A percentile compares a stretch with the other conserved stretches of the same genome.
Conservation (phyloP, 768 basidiomycete genomes). For the Chalciporus sphaerocephalus region DNA sequence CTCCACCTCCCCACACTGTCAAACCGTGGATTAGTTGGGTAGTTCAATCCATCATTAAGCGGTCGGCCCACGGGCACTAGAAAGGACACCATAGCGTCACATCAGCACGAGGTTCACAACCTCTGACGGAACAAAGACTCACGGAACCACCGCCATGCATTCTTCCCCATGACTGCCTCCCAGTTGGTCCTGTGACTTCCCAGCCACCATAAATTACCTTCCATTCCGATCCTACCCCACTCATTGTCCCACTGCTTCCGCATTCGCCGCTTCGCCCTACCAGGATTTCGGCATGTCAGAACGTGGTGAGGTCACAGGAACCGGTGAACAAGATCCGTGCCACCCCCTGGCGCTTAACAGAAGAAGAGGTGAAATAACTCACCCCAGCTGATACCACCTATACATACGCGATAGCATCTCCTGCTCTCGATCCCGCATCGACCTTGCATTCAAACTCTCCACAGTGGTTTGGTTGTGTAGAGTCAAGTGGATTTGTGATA, state of each 20-base stretch:
- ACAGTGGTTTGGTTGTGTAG: conserved; percentile 70
- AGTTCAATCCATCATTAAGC: conserved; percentile 56
- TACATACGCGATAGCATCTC: conserved; percentile 46
- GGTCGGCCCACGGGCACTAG: conserved; percentile 50
- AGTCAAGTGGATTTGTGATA: conserved; percentile 60
- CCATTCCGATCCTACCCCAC: conserved; percentile 71
- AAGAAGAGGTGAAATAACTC: conserved; percentile 21
- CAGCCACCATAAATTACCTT: conserved; percentile 86
- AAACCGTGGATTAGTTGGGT: conserved; percentile 70
- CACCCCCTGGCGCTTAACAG: neutral
- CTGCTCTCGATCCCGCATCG: conserved; percentile 63
- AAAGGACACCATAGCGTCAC: conserved; percentile 3
- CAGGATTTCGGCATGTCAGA: conserved; percentile 1
- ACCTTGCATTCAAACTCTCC: conserved; percentile 59
- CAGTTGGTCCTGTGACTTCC: conserved; percentile 62
- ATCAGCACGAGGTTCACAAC: neutral
- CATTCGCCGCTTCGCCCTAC: conserved; percentile 48
- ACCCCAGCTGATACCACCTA: conserved; percentile 54
- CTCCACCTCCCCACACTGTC: conserved; percentile 64
- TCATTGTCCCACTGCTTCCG: conserved; percentile 63
- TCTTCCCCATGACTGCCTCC: conserved; percentile 78
- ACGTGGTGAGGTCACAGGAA: neutral
- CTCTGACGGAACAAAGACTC: conserved; percentile 34
- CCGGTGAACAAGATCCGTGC: neutral
- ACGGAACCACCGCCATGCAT: conserved; percentile 74